Conservation (phyloP, 2,329 filamentous ascomycete genomes). For the Furcasterigmium furcatum region DNA sequence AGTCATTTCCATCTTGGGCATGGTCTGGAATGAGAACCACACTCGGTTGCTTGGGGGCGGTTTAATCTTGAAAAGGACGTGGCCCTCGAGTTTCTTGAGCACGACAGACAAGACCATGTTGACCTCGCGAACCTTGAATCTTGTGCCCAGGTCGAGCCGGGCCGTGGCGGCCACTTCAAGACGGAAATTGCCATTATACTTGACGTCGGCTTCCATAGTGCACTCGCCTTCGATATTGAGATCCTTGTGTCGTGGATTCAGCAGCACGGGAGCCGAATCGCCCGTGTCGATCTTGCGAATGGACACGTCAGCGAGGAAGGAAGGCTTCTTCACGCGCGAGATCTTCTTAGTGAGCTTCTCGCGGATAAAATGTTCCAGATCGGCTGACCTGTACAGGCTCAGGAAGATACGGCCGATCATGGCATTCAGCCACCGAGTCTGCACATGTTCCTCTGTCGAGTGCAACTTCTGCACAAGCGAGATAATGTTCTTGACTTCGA, state of each 20-base stretch:
- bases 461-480: conserved; percentile 86
- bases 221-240: conserved; percentile 90
- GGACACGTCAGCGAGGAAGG: conserved; percentile 82
- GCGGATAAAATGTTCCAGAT: conserved; percentile 75
- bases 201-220: conserved; percentile 80
- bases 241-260: conserved; percentile 83
- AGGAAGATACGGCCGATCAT: conserved; percentile 86
- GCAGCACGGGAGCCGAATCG: conserved; percentile 82
- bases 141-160: conserved; percentile 81
- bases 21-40: conserved; percentile 95
- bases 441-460: conserved; percentile 84
- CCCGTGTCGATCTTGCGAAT: conserved; percentile 83
- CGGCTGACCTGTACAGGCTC: conserved; percentile 78
- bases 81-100: conserved; percentile 80
- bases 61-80: conserved; percentile 82
- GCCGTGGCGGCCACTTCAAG: conserved; percentile 91
- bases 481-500: conserved; percentile 84
- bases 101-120: conserved; percentile 85
- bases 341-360: conserved; percentile 96
- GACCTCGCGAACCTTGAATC: conserved; percentile 88
- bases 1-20: conserved; percentile 90
- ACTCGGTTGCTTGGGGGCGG: conserved; percentile 91
- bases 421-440: conserved; percentile 92
- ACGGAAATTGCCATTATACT: conserved; percentile 84
- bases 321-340: conserved; percentile 84